Evolutionary conservation across 352 stramenopile genomes (phyloP).

Genomic region (Phytopythium delawarense): DNA sequence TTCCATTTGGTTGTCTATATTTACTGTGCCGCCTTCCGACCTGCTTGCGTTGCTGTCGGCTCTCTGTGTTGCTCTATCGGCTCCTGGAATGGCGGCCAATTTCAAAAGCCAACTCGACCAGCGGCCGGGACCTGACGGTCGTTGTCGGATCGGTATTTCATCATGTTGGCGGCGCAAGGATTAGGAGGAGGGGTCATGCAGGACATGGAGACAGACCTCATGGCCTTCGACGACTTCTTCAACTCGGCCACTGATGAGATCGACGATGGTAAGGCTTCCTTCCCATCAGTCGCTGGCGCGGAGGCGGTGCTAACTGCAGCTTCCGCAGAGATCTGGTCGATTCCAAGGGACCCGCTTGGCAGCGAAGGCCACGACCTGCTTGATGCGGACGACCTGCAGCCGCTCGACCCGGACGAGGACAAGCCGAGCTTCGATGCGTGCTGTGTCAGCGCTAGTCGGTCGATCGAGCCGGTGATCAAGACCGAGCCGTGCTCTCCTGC

Average conservation of each 20-base stretch:
- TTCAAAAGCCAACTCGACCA: constrained; percentile 32
- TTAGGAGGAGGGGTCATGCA: constrained; percentile 16
- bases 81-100: no score
- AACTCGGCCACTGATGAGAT: constrained; percentile 24
- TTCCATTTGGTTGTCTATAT: neutral
- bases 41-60: neutral
- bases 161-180: constrained; percentile 5
- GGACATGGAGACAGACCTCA: constrained; percentile 29
- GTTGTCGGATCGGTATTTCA: neutral
- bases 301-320: neutral
- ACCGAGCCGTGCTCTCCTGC: neutral
- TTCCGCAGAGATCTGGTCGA: constrained; percentile 6
- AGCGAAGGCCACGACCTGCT: constrained; percentile 23
- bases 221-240: constrained; percentile 37
- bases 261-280: constrained; percentile 15
- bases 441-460: neutral
- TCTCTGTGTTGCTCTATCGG: neutral
- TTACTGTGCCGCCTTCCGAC: neutral
- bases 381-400: constrained; percentile 19
- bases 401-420: constrained; percentile 20
- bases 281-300: neutral
- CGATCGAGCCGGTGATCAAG: neutral
- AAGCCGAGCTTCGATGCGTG: constrained; percentile 1
- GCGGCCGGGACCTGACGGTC: constrained; percentile 8
- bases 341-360: constrained; percentile 5